Base-by-base conservation (phyloP, 164 flowering plant species). In the Litsea cubeba region DNA sequence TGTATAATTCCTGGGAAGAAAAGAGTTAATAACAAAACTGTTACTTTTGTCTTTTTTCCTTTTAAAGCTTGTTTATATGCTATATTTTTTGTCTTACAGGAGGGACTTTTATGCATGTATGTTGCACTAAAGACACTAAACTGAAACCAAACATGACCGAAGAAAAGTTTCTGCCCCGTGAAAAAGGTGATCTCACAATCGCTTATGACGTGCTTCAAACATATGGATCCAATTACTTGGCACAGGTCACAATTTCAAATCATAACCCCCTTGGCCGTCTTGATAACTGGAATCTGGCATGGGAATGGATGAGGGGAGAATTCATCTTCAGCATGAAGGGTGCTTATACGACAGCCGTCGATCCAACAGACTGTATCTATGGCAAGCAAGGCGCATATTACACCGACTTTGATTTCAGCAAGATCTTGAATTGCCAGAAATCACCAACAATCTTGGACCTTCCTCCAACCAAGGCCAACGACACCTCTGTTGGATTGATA, bases 221-320 rank as follows among this genome's bases (percentile, higher is more conserved):
- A 7, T 85, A 79, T 63, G 84, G 69, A 1, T 60, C 83, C 1
- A 81, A 74, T 72, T 90, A 90, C 76, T 80, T 80, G 82, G 90
- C 92, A 11, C 84, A 83, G 66, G 92, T 90, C 26, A 84, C 89
- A 11, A 89, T 90, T 71, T 66, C 83, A 3, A 90, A 88, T 74
- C 83, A 89, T 54, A 84, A 83, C 71, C 81, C 86, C 0, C 79
- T 89, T 5, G 88, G 90, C 49, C 91, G 92, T 40, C 87, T 91
- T 23, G 95, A 91, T 77, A 80, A 86, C 69, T 91, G 95, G 95
- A 79, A 86, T 68, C 77, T 91, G 70, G 86, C 85, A 65, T 91
- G 90, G 87, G 86, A 85, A 35, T 91, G 95, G 95, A 87, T 85
- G 90, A 82, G 67, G 62, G 89, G 82, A 24, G 95, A 91, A 62